Evolutionary conservation across 2,329 filamentous ascomycete genomes (phyloP).

Genomic region (Fusarium tjaetaba): DNA sequence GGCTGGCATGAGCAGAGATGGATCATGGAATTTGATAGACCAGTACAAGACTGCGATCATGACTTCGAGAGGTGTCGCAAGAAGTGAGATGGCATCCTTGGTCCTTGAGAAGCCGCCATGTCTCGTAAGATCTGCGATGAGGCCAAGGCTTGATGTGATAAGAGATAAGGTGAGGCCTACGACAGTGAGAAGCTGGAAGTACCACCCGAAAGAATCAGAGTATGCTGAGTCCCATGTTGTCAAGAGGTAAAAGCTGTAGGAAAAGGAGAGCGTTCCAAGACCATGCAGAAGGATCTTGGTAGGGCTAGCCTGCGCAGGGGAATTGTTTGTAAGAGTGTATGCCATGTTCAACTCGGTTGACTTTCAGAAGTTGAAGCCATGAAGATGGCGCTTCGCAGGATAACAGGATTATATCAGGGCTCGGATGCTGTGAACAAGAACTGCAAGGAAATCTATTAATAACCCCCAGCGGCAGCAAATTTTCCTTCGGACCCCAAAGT

Average conservation of each 20-base stretch:
- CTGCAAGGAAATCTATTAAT: neutral
- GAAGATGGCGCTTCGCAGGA: too few species aligned
- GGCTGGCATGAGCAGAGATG: slow-evolving; percentile 5
- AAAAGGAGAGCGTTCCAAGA: neutral
- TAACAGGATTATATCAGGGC: neutral
- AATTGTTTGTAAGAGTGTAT: neutral
- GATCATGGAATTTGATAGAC: slow-evolving; percentile 9
- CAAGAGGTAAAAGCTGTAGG: slow-evolving; percentile 6
- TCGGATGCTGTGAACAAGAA: neutral
- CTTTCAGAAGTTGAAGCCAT: accelerated
- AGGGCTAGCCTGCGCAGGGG: too few species aligned
- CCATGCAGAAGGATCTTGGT: neutral
- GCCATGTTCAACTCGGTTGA: neutral
- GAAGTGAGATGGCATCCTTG: neutral
- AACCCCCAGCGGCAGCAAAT: neutral
- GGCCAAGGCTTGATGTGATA: neutral
- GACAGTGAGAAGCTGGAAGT: slow-evolving; percentile 5
- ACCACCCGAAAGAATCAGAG: slow-evolving; percentile 12
- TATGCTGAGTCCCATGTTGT: slow-evolving; percentile 6
- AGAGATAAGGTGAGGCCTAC: neutral
- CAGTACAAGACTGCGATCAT: slow-evolving; percentile 6
- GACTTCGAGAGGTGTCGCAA: slow-evolving; percentile 8
- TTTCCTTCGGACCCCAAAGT: neutral
- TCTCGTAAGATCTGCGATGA: neutral
- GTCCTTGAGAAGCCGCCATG: neutral